phyloP scores from a whole-genome alignment of 208 protist genomes.

The Histomonas meleagridis region DNA sequence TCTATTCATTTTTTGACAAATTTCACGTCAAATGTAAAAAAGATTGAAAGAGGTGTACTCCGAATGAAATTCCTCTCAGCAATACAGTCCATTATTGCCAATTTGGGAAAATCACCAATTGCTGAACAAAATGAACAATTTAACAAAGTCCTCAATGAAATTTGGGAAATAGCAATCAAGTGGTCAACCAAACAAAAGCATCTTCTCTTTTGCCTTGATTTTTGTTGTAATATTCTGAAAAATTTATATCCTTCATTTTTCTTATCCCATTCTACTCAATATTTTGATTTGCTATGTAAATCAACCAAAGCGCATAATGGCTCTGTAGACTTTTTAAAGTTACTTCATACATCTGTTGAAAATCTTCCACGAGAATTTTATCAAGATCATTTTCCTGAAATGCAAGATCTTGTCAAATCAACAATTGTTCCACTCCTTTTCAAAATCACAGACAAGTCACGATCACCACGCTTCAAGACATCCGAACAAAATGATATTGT shows the following conservation, averaged over 20 bases:
- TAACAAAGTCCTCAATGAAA: background rate
- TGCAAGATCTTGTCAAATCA: background rate
- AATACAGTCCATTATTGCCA: background rate
- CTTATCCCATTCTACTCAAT: background rate
- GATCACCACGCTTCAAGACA: background rate
- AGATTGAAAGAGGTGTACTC: constrained; percentile 5
- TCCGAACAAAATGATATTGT: background rate
- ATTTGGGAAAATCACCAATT: background rate
- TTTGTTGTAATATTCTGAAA: background rate
- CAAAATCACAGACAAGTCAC: background rate
- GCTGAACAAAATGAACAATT: background rate
- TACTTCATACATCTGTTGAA: background rate
- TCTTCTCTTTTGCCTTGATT: background rate
- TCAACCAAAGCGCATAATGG: background rate
- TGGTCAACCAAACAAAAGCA: constrained; percentile 11
- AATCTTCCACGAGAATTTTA: background rate
- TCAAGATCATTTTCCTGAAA: background rate
- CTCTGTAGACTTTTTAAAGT: background rate
- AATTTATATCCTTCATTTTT: background rate
- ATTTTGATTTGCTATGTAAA: background rate
- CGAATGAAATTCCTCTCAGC: background rate
- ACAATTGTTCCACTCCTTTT: background rate
- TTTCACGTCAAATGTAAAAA: background rate
- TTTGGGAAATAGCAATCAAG: background rate
- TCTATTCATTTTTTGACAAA: background rate